Conservation (phyloP, 2,329 filamentous ascomycete species). For the Colletotrichum cuscutae region DNA sequence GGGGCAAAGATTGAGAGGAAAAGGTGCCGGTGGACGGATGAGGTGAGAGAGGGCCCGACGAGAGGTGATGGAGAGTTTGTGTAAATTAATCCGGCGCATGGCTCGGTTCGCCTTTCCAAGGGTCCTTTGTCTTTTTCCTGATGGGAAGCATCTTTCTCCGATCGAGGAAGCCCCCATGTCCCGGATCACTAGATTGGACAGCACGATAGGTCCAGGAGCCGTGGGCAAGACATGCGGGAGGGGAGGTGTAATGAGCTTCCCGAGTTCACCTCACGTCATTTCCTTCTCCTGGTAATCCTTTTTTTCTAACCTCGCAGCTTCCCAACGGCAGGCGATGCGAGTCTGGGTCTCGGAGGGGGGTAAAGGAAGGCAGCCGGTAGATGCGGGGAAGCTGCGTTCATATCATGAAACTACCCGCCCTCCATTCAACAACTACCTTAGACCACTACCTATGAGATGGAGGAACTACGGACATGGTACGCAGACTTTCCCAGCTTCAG, state of each 20-base stretch:
- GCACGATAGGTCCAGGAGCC: background rate
- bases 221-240: background rate
- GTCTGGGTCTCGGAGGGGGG: background rate
- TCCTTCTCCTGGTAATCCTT: background rate
- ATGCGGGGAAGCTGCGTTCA: constrained; percentile 22
- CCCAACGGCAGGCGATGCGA: background rate
- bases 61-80: background rate
- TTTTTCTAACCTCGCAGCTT: background rate
- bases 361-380: background rate
- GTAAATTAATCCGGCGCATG: background rate
- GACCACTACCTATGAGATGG: too few species aligned
- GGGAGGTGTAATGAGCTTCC: background rate
- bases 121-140: background rate
- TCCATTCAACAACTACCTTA: background rate
- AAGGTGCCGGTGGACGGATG: background rate
- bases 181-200: too few species aligned
- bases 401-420: background rate
- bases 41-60: background rate
- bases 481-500: background rate
- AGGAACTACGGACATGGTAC: too few species aligned
- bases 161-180: background rate
- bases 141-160: background rate
- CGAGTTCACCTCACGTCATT: background rate
- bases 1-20: background rate
- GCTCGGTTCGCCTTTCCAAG: background rate